Evolutionary conservation across 352 stramenopile species (phyloP).

Genomic region (Elongisporangium prolatum): DNA sequence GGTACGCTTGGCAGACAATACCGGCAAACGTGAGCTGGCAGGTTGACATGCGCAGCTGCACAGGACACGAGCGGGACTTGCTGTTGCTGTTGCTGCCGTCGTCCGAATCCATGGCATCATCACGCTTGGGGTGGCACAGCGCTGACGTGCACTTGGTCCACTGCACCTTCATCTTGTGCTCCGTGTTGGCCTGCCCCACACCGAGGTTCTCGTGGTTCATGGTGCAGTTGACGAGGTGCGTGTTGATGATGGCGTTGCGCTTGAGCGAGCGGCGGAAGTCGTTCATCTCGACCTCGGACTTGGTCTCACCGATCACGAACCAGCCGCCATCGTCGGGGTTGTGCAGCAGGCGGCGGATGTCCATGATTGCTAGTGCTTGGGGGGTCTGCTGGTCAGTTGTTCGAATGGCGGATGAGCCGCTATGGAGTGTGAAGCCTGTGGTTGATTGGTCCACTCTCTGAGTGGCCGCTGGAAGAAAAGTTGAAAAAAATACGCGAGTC

Average conservation of each 20-base stretch:
- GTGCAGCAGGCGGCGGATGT: constrained; percentile 71
- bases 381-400: neutral
- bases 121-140: constrained; percentile 64
- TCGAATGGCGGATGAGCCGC: neutral
- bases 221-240: constrained; percentile 76
- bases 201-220: constrained; percentile 66
- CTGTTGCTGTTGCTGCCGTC: constrained; percentile 17
- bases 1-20: constrained; percentile 71
- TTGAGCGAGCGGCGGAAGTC: constrained; percentile 75
- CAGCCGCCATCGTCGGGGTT: constrained; percentile 73
- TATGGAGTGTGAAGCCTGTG: neutral
- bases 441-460: neutral
- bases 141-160: constrained; percentile 82
- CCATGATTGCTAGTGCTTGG: constrained; percentile 27
- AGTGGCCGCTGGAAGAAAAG: constrained; percentile 11
- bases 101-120: constrained; percentile 5
- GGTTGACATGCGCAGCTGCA: constrained; percentile 79
- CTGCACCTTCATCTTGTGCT: constrained; percentile 85
- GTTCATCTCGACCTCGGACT: constrained; percentile 63
- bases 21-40: constrained; percentile 71
- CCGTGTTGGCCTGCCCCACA: constrained; percentile 26
- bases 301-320: constrained; percentile 76
- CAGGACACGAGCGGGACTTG: constrained; percentile 44
- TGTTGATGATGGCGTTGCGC: constrained; percentile 84
- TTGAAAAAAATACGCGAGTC: neutral